Percentiles rank a stretch among this genome's conserved stretches.
Conservation (phyloP, 805 yeast species). For the Hanseniaspora hatyaiensis region DNA sequence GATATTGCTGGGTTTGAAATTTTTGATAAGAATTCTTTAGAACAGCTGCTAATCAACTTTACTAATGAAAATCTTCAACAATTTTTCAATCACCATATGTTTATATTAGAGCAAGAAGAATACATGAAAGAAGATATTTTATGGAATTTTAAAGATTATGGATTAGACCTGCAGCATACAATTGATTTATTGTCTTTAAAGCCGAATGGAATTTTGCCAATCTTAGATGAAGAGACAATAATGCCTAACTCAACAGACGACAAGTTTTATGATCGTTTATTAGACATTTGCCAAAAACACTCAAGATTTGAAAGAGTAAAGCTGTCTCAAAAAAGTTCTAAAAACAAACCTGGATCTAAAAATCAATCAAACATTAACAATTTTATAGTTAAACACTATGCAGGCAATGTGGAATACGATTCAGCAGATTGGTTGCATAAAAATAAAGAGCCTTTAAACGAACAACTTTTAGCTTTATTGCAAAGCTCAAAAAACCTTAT, state of each 20-base stretch:
- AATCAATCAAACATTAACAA: conserved; percentile 3
- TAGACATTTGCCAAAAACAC: conserved; percentile 46
- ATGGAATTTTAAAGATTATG: conserved; percentile 94
- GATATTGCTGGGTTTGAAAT: conserved; percentile 98
- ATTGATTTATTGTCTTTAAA: conserved; percentile 59
- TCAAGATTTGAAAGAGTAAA: conserved; percentile 46
- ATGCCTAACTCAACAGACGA: conserved; percentile 81
- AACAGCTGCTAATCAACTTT: conserved; percentile 92
- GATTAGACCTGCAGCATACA: conserved; percentile 87
- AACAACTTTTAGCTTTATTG: conserved; percentile 52
- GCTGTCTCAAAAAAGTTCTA: conserved; percentile 32
- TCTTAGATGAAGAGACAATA: conserved; percentile 88
- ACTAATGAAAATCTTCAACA: conserved; percentile 96
- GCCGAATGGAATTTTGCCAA: conserved; percentile 72
- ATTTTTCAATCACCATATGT: conserved; percentile 95
- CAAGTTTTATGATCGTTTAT: conserved; percentile 70
- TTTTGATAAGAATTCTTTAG: conserved; percentile 85
- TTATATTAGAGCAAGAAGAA: conserved; percentile 93
- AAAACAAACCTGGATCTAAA: conserved; percentile 47
- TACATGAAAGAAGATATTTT: conserved; percentile 85
- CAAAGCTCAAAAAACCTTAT: conserved; percentile 46
- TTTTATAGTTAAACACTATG: conserved; percentile 81
- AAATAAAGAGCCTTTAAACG: conserved; percentile 86
- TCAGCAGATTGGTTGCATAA: conserved; percentile 89
- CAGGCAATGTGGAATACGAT: conserved; percentile 89